Evolutionary conservation across 371 early-diverging fungal genomes (phyloP).

Genomic region (Lichtheimia ornata): DNA sequence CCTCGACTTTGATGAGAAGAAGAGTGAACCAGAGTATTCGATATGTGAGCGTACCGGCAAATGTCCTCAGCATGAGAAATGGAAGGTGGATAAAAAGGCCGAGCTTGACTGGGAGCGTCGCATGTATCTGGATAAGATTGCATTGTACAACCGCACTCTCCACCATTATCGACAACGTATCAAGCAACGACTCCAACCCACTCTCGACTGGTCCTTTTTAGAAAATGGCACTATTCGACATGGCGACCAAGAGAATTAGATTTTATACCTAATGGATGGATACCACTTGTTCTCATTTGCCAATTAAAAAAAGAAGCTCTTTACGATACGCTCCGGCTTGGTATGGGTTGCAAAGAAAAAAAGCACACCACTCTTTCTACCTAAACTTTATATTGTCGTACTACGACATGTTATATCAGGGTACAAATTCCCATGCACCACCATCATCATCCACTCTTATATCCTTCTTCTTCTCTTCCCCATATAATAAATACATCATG

Average conservation of each 20-base stretch:
- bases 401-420: too few relatives aligned
- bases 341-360: too few relatives aligned
- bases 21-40: neutral
- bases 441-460: neutral
- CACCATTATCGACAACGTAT: slow-evolving; percentile 4
- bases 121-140: neutral
- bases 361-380: too few relatives aligned
- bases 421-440: neutral
- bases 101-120: slow-evolving; percentile 3
- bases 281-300: too few relatives aligned
- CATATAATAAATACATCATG: neutral
- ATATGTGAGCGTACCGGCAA: slow-evolving; percentile 2
- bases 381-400: too few relatives aligned
- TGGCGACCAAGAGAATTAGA: neutral
- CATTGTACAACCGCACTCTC: neutral
- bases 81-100: neutral
- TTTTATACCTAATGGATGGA: too few relatives aligned
- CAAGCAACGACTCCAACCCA: neutral
- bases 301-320: too few relatives aligned
- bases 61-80: slow-evolving; percentile 10
- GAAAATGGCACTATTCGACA: slow-evolving; percentile 13
- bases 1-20: neutral
- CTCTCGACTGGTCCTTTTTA: slow-evolving; percentile 4
- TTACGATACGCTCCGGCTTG: too few relatives aligned
- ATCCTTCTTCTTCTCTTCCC: neutral